Conservation (phyloP, 2,329 filamentous ascomycete genomes). For the Botrytis paeoniae region DNA sequence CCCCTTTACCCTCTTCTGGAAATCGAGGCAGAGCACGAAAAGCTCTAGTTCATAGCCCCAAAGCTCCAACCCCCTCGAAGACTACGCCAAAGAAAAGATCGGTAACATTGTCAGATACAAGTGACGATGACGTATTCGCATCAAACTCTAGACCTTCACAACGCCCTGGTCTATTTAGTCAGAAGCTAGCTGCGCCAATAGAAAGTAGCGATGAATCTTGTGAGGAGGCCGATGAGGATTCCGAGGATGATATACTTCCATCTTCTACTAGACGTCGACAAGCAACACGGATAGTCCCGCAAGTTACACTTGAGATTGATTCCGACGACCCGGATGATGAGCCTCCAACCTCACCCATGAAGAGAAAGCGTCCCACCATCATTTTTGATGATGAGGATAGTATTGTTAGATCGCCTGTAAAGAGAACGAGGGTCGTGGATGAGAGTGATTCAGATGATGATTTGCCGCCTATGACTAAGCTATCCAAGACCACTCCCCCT, state of each 20-base stretch:
- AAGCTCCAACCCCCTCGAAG: not conserved
- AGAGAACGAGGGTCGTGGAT: constrained; percentile 2
- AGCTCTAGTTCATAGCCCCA: not conserved
- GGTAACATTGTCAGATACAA: constrained; percentile 19
- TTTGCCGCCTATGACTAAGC: constrained; percentile 2
- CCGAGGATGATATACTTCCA: constrained; percentile 24
- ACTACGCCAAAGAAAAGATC: constrained; percentile 5
- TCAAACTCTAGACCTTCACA: constrained; percentile 7
- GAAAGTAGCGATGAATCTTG: constrained; percentile 4
- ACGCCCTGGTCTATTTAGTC: constrained; percentile 12
- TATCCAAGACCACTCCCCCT: constrained; percentile 18
- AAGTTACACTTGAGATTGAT: constrained; percentile 5
- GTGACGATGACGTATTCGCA: constrained; percentile 20
- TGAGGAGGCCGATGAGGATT: constrained; percentile 17
- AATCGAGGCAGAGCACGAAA: constrained; percentile 1
- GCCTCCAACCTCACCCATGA: constrained; percentile 26
- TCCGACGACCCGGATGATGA: constrained; percentile 22
- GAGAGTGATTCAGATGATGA: constrained; percentile 16
- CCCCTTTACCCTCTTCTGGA: constrained; percentile 9
- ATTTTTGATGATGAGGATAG: constrained; percentile 16
- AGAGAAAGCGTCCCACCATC: constrained; percentile 15
- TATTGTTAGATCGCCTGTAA: constrained; percentile 5
- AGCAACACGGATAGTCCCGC: not conserved
- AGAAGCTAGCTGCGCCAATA: not conserved
- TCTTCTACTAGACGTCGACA: constrained; percentile 26